Percentiles rank a stretch among this genome's conserved stretches.
Evolutionary conservation across 768 basidiomycete genomes (phyloP).

Genomic region (Termitomyces eurrhizus): DNA sequence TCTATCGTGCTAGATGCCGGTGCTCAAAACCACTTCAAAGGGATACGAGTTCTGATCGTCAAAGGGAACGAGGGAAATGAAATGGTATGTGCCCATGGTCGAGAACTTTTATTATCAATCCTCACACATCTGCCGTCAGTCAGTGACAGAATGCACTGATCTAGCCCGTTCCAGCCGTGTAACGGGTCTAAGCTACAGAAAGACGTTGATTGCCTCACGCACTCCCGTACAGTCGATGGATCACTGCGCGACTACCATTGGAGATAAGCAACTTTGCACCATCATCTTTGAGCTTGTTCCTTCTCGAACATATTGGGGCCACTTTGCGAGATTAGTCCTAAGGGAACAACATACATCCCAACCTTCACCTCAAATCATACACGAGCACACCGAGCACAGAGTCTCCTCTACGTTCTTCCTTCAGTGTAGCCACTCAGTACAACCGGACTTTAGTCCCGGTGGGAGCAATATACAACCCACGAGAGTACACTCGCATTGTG

Average conservation of each 20-base stretch:
- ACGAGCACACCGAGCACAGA: neutral
- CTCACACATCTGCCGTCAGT: neutral
- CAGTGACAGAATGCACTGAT: neutral
- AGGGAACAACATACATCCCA: neutral
- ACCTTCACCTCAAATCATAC: neutral
- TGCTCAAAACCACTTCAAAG: conserved; percentile 3
- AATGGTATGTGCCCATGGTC: neutral
- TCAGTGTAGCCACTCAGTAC: conserved; percentile 6
- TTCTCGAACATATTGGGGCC: conserved; percentile 5
- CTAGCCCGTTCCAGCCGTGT: neutral
- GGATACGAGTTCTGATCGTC: conserved; percentile 11
- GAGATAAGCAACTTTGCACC: conserved; percentile 3
- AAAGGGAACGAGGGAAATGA: neutral
- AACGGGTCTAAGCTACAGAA: neutral
- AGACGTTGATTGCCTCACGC: neutral
- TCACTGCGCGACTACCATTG: neutral
- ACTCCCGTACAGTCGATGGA: neutral
- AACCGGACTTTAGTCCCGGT: conserved; percentile 4
- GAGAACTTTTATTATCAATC: neutral
- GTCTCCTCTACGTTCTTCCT: conserved; percentile 2
- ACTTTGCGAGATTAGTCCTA: neutral
- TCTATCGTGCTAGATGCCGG: conserved; percentile 10
- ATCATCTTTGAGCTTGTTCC: conserved; percentile 4
- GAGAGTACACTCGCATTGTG: neutral
- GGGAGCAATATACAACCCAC: conserved; percentile 2